These are phyloP conservation scores for Trapa bicornis DNA, from an alignment of 345 rosid genomes.

Conservation along the genomic window DNA sequence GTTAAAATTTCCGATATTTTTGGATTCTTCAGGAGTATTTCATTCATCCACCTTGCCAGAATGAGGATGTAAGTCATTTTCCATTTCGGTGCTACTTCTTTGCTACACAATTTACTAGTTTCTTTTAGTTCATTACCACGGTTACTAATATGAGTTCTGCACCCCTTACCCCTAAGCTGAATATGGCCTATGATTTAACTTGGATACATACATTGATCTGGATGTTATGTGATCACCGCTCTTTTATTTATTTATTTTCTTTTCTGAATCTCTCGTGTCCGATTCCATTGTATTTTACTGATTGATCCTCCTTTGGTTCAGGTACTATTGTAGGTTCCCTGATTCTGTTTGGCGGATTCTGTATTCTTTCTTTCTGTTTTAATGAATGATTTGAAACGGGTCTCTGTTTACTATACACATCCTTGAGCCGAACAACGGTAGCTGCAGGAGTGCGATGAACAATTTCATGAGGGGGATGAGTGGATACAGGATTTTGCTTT, in stretches of 20 bases:
- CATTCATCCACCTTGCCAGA: background rate
- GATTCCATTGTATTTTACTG: background rate
- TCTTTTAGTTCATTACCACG: background rate
- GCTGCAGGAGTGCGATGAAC: background rate
- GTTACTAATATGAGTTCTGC: no score
- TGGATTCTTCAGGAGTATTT: conserved; percentile 1
- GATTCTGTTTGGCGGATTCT: conserved; percentile 1
- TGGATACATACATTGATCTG: no score
- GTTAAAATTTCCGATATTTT: background rate
- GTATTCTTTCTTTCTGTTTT: conserved; percentile 1
- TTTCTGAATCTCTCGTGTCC: background rate
- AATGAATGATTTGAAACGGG: background rate
- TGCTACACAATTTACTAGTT: background rate
- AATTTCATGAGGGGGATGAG: no score
- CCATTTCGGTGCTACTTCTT: background rate
- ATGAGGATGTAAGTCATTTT: background rate
- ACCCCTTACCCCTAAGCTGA: no score
- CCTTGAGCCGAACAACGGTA: background rate
- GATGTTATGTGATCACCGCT: no score
- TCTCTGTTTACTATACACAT: background rate
- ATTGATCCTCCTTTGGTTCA: background rate
- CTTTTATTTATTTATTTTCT: no score
- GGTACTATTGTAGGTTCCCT: background rate
- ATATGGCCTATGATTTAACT: no score
- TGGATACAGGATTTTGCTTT: background rate